A percentile compares a stretch with the other conserved stretches of the same genome.
Evolutionary conservation across 495 filamentous ascomycete genomes (phyloP).

Genomic region (Lasiosphaeria miniovina): DNA sequence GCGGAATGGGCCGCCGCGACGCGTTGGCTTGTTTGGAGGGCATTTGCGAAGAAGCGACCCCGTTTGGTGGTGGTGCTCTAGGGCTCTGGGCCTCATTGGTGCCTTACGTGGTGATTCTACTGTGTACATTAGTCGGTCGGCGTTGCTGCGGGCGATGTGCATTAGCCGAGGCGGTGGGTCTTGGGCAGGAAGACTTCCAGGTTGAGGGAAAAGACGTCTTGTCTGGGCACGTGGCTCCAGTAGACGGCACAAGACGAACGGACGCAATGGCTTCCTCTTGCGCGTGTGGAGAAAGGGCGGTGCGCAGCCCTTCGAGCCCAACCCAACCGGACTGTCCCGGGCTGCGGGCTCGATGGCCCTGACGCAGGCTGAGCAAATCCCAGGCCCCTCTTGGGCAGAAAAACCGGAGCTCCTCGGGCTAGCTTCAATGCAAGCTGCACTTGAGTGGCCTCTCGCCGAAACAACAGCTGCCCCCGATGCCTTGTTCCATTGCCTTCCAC

Average conservation of each 20-base stretch:
- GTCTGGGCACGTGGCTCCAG: slow-evolving; percentile 34
- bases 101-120: slow-evolving; percentile 6
- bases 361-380: slow-evolving; percentile 16
- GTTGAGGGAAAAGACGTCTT: slow-evolving; percentile 9
- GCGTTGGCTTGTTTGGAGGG: slow-evolving; percentile 4
- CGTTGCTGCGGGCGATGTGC: background rate
- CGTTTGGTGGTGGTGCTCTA: slow-evolving; percentile 5
- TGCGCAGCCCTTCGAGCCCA: slow-evolving; percentile 29
- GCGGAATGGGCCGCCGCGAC: background rate
- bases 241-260: slow-evolving; percentile 10
- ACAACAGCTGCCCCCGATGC: slow-evolving; percentile 10
- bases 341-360: slow-evolving; percentile 3
- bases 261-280: slow-evolving; percentile 14
- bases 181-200: slow-evolving; percentile 29
- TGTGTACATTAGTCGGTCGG: no score
- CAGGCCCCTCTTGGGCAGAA: slow-evolving; percentile 24
- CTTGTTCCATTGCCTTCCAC: slow-evolving; percentile 10
- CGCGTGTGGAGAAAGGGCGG: slow-evolving; percentile 20
- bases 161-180: slow-evolving; percentile 32
- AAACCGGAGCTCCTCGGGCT: slow-evolving; percentile 21
- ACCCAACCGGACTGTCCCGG: slow-evolving; percentile 31
- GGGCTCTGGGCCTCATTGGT: slow-evolving; percentile 22
- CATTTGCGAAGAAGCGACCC: background rate
- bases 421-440: slow-evolving; percentile 11
- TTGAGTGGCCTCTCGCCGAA: slow-evolving; percentile 13